Evolutionary conservation across 176 grass and related monocot species (phyloP).

Genomic region (Typha latifolia): DNA sequence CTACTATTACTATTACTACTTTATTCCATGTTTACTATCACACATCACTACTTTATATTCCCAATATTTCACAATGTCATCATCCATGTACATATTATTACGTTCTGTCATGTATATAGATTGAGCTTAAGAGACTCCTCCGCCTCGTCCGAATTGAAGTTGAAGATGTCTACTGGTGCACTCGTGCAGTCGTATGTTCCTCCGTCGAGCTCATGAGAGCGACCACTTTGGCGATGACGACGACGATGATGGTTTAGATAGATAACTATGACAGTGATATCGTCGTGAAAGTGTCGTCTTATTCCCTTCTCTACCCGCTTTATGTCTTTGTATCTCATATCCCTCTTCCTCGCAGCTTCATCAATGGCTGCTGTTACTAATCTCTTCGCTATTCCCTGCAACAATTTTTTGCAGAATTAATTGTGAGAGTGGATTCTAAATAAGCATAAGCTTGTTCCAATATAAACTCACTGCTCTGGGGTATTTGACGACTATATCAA

Average conservation of each 20-base stretch:
- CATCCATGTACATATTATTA: too few relatives aligned
- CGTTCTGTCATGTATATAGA: not conserved
- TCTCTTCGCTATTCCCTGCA: slow-evolving; percentile 52
- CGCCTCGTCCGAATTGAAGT: not conserved
- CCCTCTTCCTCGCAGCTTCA: slow-evolving; percentile 52
- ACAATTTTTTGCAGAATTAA: not conserved
- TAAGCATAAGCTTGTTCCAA: not conserved
- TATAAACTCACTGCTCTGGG: slow-evolving; percentile 5
- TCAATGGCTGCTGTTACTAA: slow-evolving; percentile 40
- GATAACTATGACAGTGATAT: slow-evolving; percentile 51
- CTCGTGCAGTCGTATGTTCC: slow-evolving; percentile 4
- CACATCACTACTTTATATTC: not conserved
- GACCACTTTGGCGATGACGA: not conserved
- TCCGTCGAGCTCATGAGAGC: not conserved
- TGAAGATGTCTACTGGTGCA: slow-evolving; percentile 13
- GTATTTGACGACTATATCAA: slow-evolving; percentile 12
- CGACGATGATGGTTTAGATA: slow-evolving; percentile 23
- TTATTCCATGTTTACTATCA: not conserved
- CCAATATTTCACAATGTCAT: too few relatives aligned
- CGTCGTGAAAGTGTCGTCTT: slow-evolving; percentile 50
- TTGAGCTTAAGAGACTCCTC: not conserved
- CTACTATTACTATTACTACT: too few relatives aligned
- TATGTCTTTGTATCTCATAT: slow-evolving; percentile 42
- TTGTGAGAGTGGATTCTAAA: not conserved
- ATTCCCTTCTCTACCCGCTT: slow-evolving; percentile 52